Base-by-base conservation (phyloP, 805 yeast genomes). In the Candida schatavii region DNA sequence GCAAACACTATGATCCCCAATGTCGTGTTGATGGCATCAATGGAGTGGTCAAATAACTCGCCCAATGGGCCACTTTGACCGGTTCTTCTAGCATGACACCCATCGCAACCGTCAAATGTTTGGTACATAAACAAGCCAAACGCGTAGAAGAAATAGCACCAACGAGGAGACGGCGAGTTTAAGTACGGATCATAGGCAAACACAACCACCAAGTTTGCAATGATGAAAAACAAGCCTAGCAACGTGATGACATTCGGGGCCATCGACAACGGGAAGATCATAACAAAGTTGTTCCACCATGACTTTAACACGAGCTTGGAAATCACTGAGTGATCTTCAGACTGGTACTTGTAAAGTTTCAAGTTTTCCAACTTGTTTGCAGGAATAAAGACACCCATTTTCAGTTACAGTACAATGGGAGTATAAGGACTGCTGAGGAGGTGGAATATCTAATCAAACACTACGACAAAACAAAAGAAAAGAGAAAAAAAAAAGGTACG, bases 21-120 rank as follows among this genome's bases (percentile, higher is more conserved):
- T 1, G 95, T 83, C 4, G 97, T 88, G 57, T 88, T 88, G 53
- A 77, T 66, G 1, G 83, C 82, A 56, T 78, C 83, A 38, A 77
- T 72, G 44, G 96, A 89, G 57, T 90, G 98, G 57, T 90, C 98
- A 57, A 91, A 91, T 43, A 90, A 71, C 60, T 90, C 98, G 26
- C 98, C 98, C 54, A 90, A 68, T 1, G 98, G 97, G 2, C 97
- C 93, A 47, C 88, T 78, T 62, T 88, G 95, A n/a, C 95, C 95
- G 1, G 97, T 90, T 56, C 91, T 79, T 57, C 98, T 80, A 19
- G 97, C 97, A 61, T 90, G 98, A 48, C 85, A 77, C 3, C 98
- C 98, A 62, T 90, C 98, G 62, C 96, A 86, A 0, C 96, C 96
- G 62, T 90, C 98, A 61, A 90, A 88, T 0, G 97, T 90, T 61